Conservation (phyloP, 805 yeast species). For the Starmerella gropengiesseri region DNA sequence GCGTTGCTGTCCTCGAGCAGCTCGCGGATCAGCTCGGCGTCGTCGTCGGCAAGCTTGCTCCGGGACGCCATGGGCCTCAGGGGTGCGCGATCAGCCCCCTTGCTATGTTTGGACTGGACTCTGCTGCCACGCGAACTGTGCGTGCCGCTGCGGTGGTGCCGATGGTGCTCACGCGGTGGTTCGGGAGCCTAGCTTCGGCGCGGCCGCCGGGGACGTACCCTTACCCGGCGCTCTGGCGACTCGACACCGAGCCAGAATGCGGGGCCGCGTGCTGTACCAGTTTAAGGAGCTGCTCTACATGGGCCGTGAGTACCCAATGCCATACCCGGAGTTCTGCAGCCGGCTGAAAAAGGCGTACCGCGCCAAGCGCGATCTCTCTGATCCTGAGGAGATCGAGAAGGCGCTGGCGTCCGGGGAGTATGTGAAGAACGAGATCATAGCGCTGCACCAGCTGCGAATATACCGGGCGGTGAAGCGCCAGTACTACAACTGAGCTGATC, state of each 20-base stretch:
- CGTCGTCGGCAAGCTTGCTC: conserved; percentile 5
- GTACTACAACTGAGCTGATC: conserved; percentile 20
- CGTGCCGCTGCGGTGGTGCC: too few relatives aligned
- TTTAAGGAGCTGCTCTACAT: conserved; percentile 33
- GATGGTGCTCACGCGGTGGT: too few relatives aligned
- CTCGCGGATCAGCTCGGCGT: conserved; percentile 21
- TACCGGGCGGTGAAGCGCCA: conserved; percentile 31
- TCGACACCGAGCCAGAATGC: too few relatives aligned
- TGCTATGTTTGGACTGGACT: too few relatives aligned
- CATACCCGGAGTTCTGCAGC: conserved; percentile 27
- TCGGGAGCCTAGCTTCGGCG: too few relatives aligned
- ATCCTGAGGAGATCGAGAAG: conserved; percentile 25
- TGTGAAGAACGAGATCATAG: conserved; percentile 32
- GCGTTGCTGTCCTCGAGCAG: conserved; percentile 23
- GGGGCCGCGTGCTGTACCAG: conserved; percentile 25
- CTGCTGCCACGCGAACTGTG: too few relatives aligned
- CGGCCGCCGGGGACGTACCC: too few relatives aligned
- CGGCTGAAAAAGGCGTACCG: conserved; percentile 29
- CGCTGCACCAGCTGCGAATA: conserved; percentile 29
- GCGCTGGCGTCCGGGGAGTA: conserved; percentile 31
- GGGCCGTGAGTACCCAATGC: conserved; percentile 33
- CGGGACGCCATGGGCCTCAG: not conserved
- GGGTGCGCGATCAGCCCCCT: too few relatives aligned
- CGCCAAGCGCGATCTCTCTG: conserved; percentile 23
- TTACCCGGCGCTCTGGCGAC: too few relatives aligned